A percentile compares a stretch with the other conserved stretches of the same genome.
Evolutionary conservation across 257 asterid genomes (phyloP).

Genomic region (Solanum pinnatisectum): DNA sequence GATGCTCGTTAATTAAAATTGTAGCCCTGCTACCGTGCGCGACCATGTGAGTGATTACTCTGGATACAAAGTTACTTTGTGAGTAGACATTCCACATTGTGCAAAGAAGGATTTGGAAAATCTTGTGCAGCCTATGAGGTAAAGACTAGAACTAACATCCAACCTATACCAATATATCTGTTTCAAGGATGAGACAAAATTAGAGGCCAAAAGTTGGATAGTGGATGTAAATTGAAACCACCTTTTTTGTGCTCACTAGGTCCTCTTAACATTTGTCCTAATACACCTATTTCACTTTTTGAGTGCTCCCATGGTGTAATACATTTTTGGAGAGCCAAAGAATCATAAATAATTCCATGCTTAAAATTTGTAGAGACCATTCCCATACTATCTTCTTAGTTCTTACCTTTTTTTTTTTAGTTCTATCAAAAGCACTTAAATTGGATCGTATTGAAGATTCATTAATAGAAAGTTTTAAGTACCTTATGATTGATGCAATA

Average conservation of each 20-base stretch:
- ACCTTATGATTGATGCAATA: background rate
- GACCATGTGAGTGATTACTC: background rate
- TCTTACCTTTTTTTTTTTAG: no score
- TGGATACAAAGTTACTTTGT: background rate
- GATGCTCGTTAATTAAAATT: no score
- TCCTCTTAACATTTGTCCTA: constrained; percentile 10
- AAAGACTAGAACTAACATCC: constrained; percentile 8
- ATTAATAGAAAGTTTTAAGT: background rate
- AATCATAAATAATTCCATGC: background rate
- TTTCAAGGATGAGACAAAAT: constrained; percentile 25
- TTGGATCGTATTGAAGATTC: background rate
- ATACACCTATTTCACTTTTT: background rate
- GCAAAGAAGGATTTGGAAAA: constrained; percentile 27
- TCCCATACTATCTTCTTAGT: background rate
- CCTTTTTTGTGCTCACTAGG: constrained; percentile 21
- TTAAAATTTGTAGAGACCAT: background rate
- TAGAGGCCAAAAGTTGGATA: constrained; percentile 3
- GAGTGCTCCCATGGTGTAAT: background rate
- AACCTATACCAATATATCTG: constrained; percentile 14
- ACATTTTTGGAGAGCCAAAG: background rate
- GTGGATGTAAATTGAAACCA: constrained; percentile 19
- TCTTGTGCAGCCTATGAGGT: constrained; percentile 39
- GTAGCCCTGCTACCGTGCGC: background rate
- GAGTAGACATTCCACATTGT: constrained; percentile 47
- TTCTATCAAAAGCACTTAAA: background rate